phyloP scores from a whole-genome alignment of 768 basidiomycete species.

The Rhizopogon roseolus region DNA sequence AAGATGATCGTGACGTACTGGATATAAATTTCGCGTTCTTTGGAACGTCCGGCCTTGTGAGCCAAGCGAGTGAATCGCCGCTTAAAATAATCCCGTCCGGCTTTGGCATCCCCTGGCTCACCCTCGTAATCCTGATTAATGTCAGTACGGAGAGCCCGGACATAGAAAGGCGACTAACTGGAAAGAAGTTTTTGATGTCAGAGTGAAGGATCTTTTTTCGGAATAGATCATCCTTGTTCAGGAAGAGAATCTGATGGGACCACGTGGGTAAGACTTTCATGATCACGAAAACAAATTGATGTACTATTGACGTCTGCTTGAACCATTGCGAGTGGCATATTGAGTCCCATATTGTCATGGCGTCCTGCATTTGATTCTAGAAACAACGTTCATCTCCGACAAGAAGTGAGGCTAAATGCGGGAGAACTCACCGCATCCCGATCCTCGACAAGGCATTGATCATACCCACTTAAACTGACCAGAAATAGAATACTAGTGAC shows the following conservation, averaged over 20 bases:
- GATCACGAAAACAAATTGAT: conserved; percentile 19
- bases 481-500: conserved; percentile 91
- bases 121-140: conserved; percentile 75
- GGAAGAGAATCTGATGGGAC: conserved; percentile 72
- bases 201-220: conserved; percentile 76
- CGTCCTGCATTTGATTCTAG: conserved; percentile 98
- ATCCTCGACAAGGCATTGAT: conserved; percentile 92
- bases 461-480: conserved; percentile 89
- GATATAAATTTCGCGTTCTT: conserved; percentile 89
- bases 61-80: conserved; percentile 77
- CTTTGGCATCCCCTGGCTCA: conserved; percentile 61
- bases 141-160: conserved; percentile 2
- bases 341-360: conserved; percentile 98
- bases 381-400: background rate
- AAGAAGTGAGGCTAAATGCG: background rate
- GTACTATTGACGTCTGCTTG: conserved; percentile 85
- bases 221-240: conserved; percentile 96
- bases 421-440: conserved; percentile 68
- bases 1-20: conserved; percentile 56
- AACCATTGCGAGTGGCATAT: conserved; percentile 99
- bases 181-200: conserved; percentile 86
- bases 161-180: conserved; percentile 40
- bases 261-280: background rate
- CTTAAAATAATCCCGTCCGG: conserved; percentile 89
- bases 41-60: conserved; percentile 78